Evolutionary conservation across 805 yeast species (phyloP), one percentile per base, ranked within the genome.

Genomic region (Yarrowia deformans): DNA sequence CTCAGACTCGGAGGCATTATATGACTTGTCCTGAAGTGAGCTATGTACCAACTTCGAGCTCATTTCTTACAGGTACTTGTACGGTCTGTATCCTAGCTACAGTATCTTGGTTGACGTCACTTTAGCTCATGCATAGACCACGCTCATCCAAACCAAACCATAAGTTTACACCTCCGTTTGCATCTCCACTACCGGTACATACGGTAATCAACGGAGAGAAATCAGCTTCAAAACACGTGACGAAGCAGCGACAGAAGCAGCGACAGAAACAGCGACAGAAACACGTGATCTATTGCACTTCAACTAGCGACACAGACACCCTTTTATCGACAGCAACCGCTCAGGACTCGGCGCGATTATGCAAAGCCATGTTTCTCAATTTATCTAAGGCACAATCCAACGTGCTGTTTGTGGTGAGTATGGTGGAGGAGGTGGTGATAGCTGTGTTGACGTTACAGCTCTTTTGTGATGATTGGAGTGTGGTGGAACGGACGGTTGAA

Each of bases 351-450:
- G 13, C 34, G 16, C 45, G 45, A 54, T 23, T 29, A 63, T 63
- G 56, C 19, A 35, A 12, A 63, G 52, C 7, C 66, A 66, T 66
- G 69, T 66, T 66, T 35, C 61, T 66, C 67, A 54, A 66, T 43
- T 50, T 66, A 40, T 32, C 40, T 34, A 66, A 66, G 10, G 69
- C 69, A 19, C 69, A 66, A 43, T 66, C 69, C 13, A 66, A 66
- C 61, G 69, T 66, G 61, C 61, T 66, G 29, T 43, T 18, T 50
- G 52, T 35, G 35, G 69, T 66, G 69, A 66, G 69, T 66, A 50
- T 19, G 49, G 10, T 6, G 49, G 32, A 6, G 16, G 32, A 32
- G n/a, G 32, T 8, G 13, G 35, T 12, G 29, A 13, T 12, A 18
- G n/a, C n/a, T n/a, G n/a, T n/a, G n/a, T n/a, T 5, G 40, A 16